phyloP scores from a whole-genome alignment of 2,329 filamentous ascomycete species.

The Nannizziopsis barbatae region DNA sequence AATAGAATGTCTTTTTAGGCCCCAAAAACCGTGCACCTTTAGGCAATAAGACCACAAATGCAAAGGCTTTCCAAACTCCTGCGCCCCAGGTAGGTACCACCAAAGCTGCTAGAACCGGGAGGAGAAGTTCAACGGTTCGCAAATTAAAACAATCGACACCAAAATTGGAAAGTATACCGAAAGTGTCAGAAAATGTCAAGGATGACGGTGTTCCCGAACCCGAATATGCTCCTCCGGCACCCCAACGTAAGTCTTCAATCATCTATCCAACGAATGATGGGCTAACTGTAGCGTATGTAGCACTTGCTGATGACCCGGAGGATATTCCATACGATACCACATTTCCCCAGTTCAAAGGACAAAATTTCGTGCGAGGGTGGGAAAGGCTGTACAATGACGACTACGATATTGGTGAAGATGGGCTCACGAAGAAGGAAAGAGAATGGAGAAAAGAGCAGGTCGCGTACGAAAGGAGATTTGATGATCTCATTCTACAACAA shows the following conservation, averaged over 20 bases:
- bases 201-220: constrained; percentile 56
- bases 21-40: constrained; percentile 66
- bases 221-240: constrained; percentile 76
- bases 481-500: constrained; percentile 57
- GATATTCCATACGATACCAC: constrained; percentile 39
- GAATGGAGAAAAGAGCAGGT: constrained; percentile 54
- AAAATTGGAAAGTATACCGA: not conserved
- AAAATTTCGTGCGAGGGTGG: constrained; percentile 43
- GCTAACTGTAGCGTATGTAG: constrained; percentile 36
- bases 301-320: constrained; percentile 36
- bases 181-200: constrained; percentile 36
- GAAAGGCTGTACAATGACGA: constrained; percentile 38
- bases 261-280: too few relatives aligned
- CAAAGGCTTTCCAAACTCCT: constrained; percentile 62
- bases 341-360: constrained; percentile 43
- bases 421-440: constrained; percentile 56
- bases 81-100: constrained; percentile 50
- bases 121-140: constrained; percentile 50
- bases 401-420: constrained; percentile 40
- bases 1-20: constrained; percentile 30
- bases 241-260: constrained; percentile 36
- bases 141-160: constrained; percentile 44
- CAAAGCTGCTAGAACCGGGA: constrained; percentile 52
- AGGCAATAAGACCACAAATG: constrained; percentile 93
- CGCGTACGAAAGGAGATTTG: constrained; percentile 53